Evolutionary conservation across 192 early-diverging fungal species (phyloP), one percentile per base, ranked within the genome.

Genomic region (Helicostylum pulchrum): DNA sequence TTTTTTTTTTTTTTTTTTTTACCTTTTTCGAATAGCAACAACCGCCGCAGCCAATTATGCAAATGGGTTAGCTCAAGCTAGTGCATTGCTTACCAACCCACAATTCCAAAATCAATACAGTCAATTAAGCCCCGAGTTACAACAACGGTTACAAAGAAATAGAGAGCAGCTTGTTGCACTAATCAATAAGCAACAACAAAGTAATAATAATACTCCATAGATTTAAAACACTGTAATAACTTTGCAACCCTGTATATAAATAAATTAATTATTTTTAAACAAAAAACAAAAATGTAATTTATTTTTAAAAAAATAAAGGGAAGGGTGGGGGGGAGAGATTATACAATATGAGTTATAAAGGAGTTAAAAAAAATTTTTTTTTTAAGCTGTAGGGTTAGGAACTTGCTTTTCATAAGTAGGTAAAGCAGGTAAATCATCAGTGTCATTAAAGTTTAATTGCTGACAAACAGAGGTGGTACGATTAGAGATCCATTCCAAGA

Each of bases 81-180:
- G 56, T 30, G 71, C 71, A 2, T 17, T 73, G 3, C 34, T 73
- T 8, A 65, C 67, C 32, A 73, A 52, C 34, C 53, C 61, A 7
- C 61, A 67, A 6, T 63, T 73, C 51, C 65, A 65, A 8, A 58
- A 49, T 3, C 61, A 68, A 39, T 73, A 73, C 44, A 67, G 62
- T 26, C 61, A 73, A 20, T 45, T 73, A 15, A 64, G 60, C 19
- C 71, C 71, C 12, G 71, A 73, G 11, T 43, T 66, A 14, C 71
- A 73, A 23, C 61, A 73, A 19, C 65, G 66, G 19, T 53, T 73
- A 32, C 34, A 67, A 17, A 66, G 61, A 19, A 67, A 67, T 49
- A 42, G 67, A 56, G 67, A 69, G 49, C 67, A 69, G 15, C 34
- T 69, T 12, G 67, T 60, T 7, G 67, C 67, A 23, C 21, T 69